These are phyloP conservation scores for Amanita inopinata DNA, from an alignment of 768 basidiomycete species.

Conservation along the genomic window DNA sequence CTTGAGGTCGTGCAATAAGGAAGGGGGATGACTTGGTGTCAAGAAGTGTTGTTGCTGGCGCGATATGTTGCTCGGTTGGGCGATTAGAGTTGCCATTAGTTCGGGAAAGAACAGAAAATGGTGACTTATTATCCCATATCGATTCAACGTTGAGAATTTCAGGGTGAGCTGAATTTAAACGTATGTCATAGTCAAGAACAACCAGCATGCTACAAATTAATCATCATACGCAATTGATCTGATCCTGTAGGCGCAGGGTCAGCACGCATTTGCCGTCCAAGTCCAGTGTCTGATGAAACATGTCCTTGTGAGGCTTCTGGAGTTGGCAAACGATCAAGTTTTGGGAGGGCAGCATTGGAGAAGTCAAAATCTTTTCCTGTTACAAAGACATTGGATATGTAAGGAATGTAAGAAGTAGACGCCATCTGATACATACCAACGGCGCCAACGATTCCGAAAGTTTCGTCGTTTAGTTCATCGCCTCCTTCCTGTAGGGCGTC, in stretches of 20 bases:
- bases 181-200: constrained; percentile 5
- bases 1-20: no score
- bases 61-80: constrained; percentile 22
- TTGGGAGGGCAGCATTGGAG: constrained; percentile 33
- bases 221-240: constrained; percentile 19
- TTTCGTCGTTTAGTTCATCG: constrained; percentile 95
- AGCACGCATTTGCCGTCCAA: constrained; percentile 6
- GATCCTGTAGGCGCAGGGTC: constrained; percentile 14
- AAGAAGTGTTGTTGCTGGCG: constrained; percentile 21
- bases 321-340: constrained; percentile 17
- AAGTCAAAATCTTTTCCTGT: constrained; percentile 92
- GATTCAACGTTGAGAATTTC: constrained; percentile 46
- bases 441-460: constrained; percentile 66
- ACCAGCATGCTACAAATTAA: background rate
- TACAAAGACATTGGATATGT: constrained; percentile 11
- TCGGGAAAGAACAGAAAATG: constrained; percentile 58
- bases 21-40: constrained; percentile 31
- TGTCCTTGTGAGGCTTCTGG: constrained; percentile 9
- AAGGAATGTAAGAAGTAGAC: constrained; percentile 3
- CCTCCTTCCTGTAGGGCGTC: constrained; percentile 81
- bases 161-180: constrained; percentile 22
- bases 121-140: constrained; percentile 77
- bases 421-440: constrained; percentile 50
- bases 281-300: constrained; percentile 5
- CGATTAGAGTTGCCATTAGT: constrained; percentile 34